Evolutionary conservation across 2,329 filamentous ascomycete genomes (phyloP).

Genomic region (Scedosporium boydii): DNA sequence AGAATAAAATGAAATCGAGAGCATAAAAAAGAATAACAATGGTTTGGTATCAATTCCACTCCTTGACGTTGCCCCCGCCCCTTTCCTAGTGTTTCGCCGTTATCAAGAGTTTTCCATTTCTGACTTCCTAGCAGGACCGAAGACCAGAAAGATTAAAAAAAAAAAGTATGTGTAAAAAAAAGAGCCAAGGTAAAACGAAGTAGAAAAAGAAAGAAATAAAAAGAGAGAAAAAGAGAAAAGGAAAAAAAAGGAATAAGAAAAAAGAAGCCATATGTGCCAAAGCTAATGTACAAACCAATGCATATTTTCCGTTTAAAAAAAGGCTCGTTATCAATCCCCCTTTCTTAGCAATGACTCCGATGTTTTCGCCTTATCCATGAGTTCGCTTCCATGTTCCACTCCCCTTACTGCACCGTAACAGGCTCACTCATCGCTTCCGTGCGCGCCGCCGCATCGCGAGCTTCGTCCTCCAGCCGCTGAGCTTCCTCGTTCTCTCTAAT

Average conservation of each 20-base stretch:
- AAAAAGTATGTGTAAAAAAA: neutral
- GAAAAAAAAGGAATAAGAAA: neutral
- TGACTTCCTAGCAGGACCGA: neutral
- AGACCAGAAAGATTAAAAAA: neutral
- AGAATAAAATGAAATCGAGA: neutral
- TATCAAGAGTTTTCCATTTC: neutral
- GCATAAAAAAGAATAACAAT: neutral
- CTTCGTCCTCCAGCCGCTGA: constrained; percentile 40
- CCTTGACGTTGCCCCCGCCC: neutral
- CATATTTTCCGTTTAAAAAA: no score
- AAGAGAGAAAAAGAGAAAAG: neutral
- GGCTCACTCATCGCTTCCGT: neutral
- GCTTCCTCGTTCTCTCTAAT: constrained; percentile 46
- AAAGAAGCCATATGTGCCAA: neutral
- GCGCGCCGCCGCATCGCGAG: constrained; percentile 8
- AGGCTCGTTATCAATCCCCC: neutral
- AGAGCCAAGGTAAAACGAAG: neutral
- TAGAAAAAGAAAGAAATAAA: neutral
- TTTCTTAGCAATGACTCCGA: neutral
- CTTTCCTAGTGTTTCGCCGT: neutral
- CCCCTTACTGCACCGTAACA: neutral
- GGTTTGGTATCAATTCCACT: constrained; percentile 1
- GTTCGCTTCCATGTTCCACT: constrained; percentile 11
- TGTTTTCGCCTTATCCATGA: neutral
- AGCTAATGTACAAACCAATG: no score